Evolutionary conservation across 129 eudicot species (phyloP).

Genomic region (Mikania micrantha): DNA sequence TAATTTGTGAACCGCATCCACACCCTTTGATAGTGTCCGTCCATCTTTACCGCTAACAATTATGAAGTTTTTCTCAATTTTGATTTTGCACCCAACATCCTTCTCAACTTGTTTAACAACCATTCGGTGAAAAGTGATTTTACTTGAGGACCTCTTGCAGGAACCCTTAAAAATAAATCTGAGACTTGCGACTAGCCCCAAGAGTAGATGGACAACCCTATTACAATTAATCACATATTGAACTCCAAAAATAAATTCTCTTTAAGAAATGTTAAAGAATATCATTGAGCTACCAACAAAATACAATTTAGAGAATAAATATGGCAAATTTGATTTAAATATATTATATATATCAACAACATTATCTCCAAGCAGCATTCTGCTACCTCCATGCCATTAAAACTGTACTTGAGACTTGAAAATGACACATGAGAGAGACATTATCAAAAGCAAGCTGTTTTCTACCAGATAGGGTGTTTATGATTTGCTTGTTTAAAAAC

Average conservation of each 20-base stretch:
- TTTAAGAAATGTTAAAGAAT: neutral
- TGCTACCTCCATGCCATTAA: neutral
- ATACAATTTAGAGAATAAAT: neutral
- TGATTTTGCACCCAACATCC: conserved; percentile 36
- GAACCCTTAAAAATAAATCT: conserved; percentile 81
- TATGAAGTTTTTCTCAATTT: conserved; percentile 52
- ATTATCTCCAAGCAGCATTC: neutral
- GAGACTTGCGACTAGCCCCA: conserved; percentile 85
- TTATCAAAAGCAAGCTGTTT: neutral
- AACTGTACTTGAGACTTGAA: neutral
- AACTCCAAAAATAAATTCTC: conserved; percentile 5
- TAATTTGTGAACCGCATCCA: conserved; percentile 83
- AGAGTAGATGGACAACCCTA: conserved; percentile 97
- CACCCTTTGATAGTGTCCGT: conserved; percentile 70
- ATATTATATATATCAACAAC: neutral
- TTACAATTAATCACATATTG: conserved; percentile 16
- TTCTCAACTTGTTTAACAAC: conserved; percentile 62
- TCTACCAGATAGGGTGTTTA: neutral
- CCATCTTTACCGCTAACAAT: conserved; percentile 94
- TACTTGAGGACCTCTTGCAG: conserved; percentile 81
- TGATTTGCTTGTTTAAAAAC: neutral
- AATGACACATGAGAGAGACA: neutral
- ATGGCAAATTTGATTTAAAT: neutral
- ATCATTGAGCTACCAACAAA: neutral
- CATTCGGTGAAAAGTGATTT: conserved; percentile 69